Conservation (phyloP, 1,139 yeast genomes). For the Scheffersomyces parashehatae region DNA sequence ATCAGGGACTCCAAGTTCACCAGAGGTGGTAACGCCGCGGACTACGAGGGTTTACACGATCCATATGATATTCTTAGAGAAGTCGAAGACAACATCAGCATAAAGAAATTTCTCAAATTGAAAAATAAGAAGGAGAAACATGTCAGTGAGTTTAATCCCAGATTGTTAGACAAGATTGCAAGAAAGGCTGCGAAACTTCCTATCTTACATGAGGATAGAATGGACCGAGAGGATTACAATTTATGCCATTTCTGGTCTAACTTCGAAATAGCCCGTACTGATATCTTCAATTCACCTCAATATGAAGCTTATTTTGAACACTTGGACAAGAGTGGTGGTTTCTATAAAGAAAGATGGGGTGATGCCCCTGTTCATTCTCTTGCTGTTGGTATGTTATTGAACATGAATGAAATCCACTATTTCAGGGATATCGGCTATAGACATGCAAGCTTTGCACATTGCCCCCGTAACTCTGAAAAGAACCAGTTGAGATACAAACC, state of each 20-base stretch:
- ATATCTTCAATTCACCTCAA: conserved; percentile 61
- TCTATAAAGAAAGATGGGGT: conserved; percentile 90
- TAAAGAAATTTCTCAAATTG: conserved; percentile 23
- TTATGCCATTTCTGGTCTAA: conserved; percentile 93
- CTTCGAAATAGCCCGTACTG: conserved; percentile 84
- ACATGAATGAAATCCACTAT: conserved; percentile 73
- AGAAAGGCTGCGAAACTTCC: conserved; percentile 31
- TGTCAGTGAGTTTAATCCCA: conserved; percentile 11
- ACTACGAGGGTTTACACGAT: conserved; percentile 22
- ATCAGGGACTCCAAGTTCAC: conserved; percentile 31
- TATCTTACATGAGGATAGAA: conserved; percentile 46
- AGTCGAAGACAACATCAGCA: conserved; percentile 28
- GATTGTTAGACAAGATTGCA: conserved; percentile 20
- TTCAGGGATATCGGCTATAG: conserved; percentile 88
- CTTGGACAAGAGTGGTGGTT: conserved; percentile 74
- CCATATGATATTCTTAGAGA: conserved; percentile 23
- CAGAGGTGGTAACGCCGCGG: conserved; percentile 19
- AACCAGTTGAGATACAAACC: conserved; percentile 50
- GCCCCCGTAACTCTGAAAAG: conserved; percentile 65
- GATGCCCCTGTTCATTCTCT: conserved; percentile 92
- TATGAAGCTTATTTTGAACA: conserved; percentile 67
- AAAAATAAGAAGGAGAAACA: conserved; percentile 14
- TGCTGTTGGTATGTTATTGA: conserved; percentile 73
- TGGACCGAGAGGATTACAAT: conserved; percentile 70
- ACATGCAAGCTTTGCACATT: conserved; percentile 78